Evolutionary conservation across 169 alveolate species (phyloP).

Genomic region (Plasmodium billcollinsi): DNA sequence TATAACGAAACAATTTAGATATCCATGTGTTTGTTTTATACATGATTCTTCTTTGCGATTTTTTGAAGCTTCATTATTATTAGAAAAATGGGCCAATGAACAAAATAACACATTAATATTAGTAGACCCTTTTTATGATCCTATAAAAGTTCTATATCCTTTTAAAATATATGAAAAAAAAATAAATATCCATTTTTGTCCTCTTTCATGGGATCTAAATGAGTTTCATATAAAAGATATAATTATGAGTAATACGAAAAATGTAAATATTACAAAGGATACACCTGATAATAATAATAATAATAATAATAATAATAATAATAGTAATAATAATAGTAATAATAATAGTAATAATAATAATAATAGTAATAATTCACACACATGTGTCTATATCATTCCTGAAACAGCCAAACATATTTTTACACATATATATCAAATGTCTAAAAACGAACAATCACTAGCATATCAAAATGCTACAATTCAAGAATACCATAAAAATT

Average conservation of each 20-base stretch:
- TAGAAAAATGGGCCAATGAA: conserved; percentile 64
- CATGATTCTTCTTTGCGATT: conserved; percentile 67
- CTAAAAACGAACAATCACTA: no score
- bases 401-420: no score
- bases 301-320: background rate
- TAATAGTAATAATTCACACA: background rate
- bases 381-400: no score
- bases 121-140: conserved; percentile 55
- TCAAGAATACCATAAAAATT: background rate
- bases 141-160: conserved; percentile 47
- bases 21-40: conserved; percentile 75
- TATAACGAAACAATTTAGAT: conserved; percentile 37
- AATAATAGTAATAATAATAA: background rate
- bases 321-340: background rate
- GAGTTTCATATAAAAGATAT: conserved; percentile 35
- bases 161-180: conserved; percentile 33
- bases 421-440: no score
- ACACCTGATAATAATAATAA: background rate
- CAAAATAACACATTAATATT: conserved; percentile 48
- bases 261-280: conserved; percentile 19
- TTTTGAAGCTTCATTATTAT: conserved; percentile 47
- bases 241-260: conserved; percentile 36
- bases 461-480: no score
- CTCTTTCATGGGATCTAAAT: conserved; percentile 50
- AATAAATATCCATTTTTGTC: conserved; percentile 47